Base-by-base conservation (phyloP, 2,329 filamentous ascomycete genomes). In the Arthrobotrys musiformis region DNA sequence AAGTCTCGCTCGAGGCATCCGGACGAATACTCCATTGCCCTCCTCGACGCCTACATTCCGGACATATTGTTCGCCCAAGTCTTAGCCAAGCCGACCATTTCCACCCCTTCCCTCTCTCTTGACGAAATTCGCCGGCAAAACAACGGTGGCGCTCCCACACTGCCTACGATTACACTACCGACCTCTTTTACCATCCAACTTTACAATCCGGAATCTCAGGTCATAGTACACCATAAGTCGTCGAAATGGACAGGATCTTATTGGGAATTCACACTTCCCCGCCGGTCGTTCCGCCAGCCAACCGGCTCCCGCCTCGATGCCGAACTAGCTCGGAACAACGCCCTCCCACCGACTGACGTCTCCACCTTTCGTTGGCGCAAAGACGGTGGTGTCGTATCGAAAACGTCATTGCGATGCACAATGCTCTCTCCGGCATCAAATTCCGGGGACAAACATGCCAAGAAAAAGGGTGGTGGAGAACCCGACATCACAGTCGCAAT, bases 401-500 rank as follows among this genome's bases (percentile, higher is more conserved):
- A 79, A 40, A 75, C 70, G 1, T 78, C 79, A 19, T 56, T 81
- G n/a, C 74, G 80, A 6, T 81, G 80, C 54, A 76, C 69, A 1
- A 79, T 81, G 33, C 79, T 80, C 8, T 79, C 79, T 9, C 64
- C 77, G 8, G 79, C 79, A 11, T 60, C 74, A 1, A 56, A 60
- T 11, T 78, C 74, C 0, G 30, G 46, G 3, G 74, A 78, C 28
- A 63, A 54, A 63, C 19, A 66, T n/a, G 74, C 74, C 22, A 68
- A 37, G 44, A 72, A 67, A 42, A 78, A 78, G 35, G 74, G 74
- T 5, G 74, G 74, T 44, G 46, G 48, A 82, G 95, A 99, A 82
- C 94, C 95, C 0, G 95, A 98, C 84, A 98, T 98, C 80, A 94
- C 93, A 0, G 87, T 98, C n/a, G 93, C 93, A 1, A 88, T 98